Conservation (phyloP, 495 filamentous ascomycete species). For the Aspergillus bridgeri region DNA sequence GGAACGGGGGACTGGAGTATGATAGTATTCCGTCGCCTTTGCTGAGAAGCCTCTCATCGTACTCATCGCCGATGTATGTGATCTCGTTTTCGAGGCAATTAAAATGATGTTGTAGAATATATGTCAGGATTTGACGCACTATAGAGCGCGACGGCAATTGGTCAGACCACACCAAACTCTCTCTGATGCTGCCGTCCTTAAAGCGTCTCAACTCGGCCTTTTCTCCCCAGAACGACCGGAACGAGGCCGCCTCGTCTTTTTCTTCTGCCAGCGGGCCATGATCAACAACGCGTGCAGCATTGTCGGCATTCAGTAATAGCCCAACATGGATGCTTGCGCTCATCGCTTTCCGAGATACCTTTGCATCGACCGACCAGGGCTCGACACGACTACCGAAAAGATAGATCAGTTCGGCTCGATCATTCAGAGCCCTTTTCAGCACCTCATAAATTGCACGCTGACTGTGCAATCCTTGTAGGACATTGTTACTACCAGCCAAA, state of each 20-base stretch:
- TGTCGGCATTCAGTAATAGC: slow-evolving; percentile 66
- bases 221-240: slow-evolving; percentile 51
- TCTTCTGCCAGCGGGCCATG: slow-evolving; percentile 82
- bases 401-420: slow-evolving; percentile 66
- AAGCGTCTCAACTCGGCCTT: slow-evolving; percentile 55
- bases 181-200: slow-evolving; percentile 53
- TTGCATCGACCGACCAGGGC: slow-evolving; percentile 36
- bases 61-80: slow-evolving; percentile 58
- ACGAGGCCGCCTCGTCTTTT: slow-evolving; percentile 47
- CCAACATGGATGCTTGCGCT: slow-evolving; percentile 52
- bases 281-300: slow-evolving; percentile 71
- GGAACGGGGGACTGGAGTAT: slow-evolving; percentile 49
- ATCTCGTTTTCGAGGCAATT: slow-evolving; percentile 48
- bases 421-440: slow-evolving; percentile 65
- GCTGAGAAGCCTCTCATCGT: slow-evolving; percentile 52
- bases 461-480: slow-evolving; percentile 28
- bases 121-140: slow-evolving; percentile 72
- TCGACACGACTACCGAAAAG: slow-evolving; percentile 39
- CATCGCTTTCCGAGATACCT: slow-evolving; percentile 22
- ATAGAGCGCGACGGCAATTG: slow-evolving; percentile 58
- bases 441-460: slow-evolving; percentile 52
- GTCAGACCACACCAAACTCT: slow-evolving; percentile 76
- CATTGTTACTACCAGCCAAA: slow-evolving; percentile 25
- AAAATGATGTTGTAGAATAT: slow-evolving; percentile 67
- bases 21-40: slow-evolving; percentile 34